A percentile compares a stretch with the other conserved stretches of the same genome.
Conservation (phyloP, 2,329 filamentous ascomycete species). For the Microdochium trichocladiopsis region DNA sequence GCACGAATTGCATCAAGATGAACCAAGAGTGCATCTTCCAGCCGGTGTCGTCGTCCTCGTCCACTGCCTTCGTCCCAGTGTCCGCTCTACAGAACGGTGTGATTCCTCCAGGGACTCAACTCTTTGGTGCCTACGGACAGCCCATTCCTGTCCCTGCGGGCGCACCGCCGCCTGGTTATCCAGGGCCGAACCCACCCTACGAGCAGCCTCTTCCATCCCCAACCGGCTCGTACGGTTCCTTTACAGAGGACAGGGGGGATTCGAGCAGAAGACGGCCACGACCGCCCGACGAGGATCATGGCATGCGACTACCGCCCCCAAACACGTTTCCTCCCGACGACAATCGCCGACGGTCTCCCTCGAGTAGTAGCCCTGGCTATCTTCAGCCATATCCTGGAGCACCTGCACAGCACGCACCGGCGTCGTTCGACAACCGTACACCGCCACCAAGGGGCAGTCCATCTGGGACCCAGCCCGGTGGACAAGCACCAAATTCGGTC, state of each 20-base stretch:
- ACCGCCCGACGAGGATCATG: conserved; percentile 24
- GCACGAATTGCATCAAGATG: conserved; percentile 54
- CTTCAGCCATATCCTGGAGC: conserved; percentile 29
- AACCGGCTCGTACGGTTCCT: conserved; percentile 25
- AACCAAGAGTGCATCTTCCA: conserved; percentile 57
- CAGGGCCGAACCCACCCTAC: conserved; percentile 12
- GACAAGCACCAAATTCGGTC: conserved; percentile 32
- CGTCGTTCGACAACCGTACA: conserved; percentile 25
- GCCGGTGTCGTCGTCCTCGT: conserved; percentile 48
- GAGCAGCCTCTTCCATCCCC: conserved; percentile 26
- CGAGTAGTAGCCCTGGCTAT: conserved; percentile 39
- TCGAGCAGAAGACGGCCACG: conserved; percentile 25
- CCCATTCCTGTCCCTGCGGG: conserved; percentile 29
- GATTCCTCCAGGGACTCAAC: conserved; percentile 46
- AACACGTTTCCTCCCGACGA: conserved; percentile 38
- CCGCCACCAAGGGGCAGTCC: conserved; percentile 32
- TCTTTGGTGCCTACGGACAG: conserved; percentile 52
- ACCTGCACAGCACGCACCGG: conserved; percentile 14
- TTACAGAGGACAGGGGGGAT: conserved; percentile 26
- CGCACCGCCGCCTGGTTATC: conserved; percentile 7
- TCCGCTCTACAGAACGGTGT: conserved; percentile 47
- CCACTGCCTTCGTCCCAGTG: conserved; percentile 52
- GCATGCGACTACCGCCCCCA: conserved; percentile 38
- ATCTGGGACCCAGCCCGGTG: conserved; percentile 21
- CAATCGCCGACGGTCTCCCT: conserved; percentile 42